Evolutionary conservation across 768 basidiomycete species (phyloP), one percentile per base, ranked within the genome.

Genomic region (Lactarius hengduanensis): DNA sequence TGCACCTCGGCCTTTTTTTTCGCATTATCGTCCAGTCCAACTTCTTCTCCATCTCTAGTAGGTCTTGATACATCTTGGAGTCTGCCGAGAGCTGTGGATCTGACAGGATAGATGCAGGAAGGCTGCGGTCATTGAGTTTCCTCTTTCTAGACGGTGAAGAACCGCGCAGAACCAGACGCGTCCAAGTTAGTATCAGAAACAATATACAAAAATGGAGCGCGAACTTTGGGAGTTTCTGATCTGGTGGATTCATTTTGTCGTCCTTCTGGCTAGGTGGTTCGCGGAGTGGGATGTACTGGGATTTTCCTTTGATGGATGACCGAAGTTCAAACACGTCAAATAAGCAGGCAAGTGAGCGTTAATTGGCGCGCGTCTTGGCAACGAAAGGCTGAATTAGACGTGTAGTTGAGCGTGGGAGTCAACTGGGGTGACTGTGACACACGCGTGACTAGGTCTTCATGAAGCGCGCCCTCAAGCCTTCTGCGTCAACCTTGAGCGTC

Each of bases 21-120:
- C 96, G 82, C 74, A 86, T 87, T 82, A 96, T 90, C 4, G 94
- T 96, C 96, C 96, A 97, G 76, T 98, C 95, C 18, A 98, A 79
- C 74, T 90, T 92, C 65, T 91, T 84, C 75, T 97, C 95, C 86
- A 92, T 92, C 70, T 91, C 89, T 32, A 95, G 76, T 47, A 97
- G 79, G 71, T 92, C 88, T 66, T 88, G 86, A 76, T 96, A 97
- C 84, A 96, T 92, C 65, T 80, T 81, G 28, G 92, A 92, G 74
- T 96, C 94, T 71, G 85, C 83, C 1, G 89, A 84, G 73, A 92
- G 92, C 58, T 88, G 86, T 20, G 89, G 86, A 70, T 86, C 82
- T 67, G 92, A 87, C 5, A 88, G 81, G 41, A 95, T 81, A 60
- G 84, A 85, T 81, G 89, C 87, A 0, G 94, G 91, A 41, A 96